These are phyloP conservation scores for Talaromyces sp. DNA, from an alignment of 2,329 filamentous ascomycete genomes.

Conservation along the genomic window DNA sequence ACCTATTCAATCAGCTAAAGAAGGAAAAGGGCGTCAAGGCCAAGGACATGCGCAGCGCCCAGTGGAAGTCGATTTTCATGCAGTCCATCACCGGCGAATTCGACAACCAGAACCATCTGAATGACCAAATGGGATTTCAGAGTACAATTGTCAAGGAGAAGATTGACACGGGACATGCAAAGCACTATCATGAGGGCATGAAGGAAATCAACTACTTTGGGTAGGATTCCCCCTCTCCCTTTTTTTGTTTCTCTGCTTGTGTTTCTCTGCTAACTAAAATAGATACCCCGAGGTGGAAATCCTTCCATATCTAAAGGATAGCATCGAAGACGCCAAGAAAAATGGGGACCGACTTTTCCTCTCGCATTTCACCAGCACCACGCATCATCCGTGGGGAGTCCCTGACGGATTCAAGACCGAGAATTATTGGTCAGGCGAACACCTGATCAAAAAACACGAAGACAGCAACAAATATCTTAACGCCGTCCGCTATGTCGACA, in stretches of 20 bases:
- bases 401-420: conserved; percentile 25
- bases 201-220: conserved; percentile 41
- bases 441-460: conserved; percentile 21
- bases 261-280: neutral
- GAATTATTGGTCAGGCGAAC: conserved; percentile 19
- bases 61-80: conserved; percentile 25
- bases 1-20: conserved; percentile 26
- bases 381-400: conserved; percentile 39
- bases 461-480: conserved; percentile 40
- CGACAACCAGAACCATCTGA: conserved; percentile 23
- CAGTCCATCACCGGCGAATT: conserved; percentile 27
- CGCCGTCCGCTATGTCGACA: conserved; percentile 35
- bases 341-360: conserved; percentile 24
- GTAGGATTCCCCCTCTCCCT: conserved; percentile 16
- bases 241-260: neutral
- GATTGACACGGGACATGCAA: conserved; percentile 22
- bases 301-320: conserved; percentile 31
- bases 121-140: conserved; percentile 32
- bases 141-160: conserved; percentile 24
- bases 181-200: conserved; percentile 25
- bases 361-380: conserved; percentile 28
- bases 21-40: neutral
- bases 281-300: conserved; percentile 33
- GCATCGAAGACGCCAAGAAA: conserved; percentile 23
- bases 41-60: conserved; percentile 16